Evolutionary conservation across 2,329 filamentous ascomycete species (phyloP).

Genomic region (Tolypocladium cylindrosporum): DNA sequence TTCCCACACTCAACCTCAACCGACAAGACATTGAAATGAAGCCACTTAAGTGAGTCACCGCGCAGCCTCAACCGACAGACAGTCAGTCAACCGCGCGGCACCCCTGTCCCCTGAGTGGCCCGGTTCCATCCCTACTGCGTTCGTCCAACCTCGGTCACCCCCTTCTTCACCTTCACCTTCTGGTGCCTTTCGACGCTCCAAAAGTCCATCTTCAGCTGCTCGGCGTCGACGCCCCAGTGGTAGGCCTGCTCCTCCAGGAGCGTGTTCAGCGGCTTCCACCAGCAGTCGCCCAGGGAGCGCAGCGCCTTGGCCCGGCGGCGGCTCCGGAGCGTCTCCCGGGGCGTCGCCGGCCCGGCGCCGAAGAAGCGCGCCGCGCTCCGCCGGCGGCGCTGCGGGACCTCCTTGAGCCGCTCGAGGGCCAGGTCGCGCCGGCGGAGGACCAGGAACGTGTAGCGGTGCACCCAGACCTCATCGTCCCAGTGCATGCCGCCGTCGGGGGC

Average conservation of each 20-base stretch:
- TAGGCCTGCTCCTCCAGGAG: neutral
- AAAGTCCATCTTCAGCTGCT: neutral
- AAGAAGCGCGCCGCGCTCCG: neutral
- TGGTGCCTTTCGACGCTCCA: neutral
- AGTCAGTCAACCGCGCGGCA: neutral
- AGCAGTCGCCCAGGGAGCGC: neutral
- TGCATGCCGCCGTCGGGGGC: neutral
- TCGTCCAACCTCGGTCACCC: neutral
- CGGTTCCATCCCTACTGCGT: neutral
- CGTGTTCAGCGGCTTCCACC: neutral
- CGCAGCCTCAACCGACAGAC: neutral
- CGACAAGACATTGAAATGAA: neutral
- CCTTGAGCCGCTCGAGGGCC: neutral
- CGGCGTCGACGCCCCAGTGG: neutral
- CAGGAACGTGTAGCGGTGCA: neutral
- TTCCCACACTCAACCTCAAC: neutral
- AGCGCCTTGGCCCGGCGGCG: neutral
- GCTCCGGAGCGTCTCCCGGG: neutral
- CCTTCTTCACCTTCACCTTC: neutral
- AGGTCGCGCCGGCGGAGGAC: neutral
- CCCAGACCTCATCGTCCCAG: neutral
- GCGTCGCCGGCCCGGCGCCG: neutral
- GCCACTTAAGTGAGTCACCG: no score
- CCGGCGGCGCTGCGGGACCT: neutral
- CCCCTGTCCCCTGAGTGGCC: neutral